phyloP scores from a whole-genome alignment of 2,329 filamentous ascomycete species.

The Thelonectria discophora region DNA sequence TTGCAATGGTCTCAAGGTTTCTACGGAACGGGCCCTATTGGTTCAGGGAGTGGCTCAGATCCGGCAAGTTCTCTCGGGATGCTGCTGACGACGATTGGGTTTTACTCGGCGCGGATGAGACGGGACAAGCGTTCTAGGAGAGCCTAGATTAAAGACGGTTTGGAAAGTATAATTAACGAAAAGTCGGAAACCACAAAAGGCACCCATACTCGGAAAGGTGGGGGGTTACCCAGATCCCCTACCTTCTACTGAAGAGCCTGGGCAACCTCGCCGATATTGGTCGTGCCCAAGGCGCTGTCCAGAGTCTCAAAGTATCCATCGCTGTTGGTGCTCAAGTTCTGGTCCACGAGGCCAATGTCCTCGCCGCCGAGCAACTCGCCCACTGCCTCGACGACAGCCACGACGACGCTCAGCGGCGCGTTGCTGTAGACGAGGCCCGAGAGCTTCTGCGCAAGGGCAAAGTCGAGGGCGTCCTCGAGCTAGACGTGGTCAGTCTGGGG shows the following conservation, averaged over 20 bases:
- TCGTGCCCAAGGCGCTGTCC: constrained; percentile 9
- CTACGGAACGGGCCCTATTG: background rate
- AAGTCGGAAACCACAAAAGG: too few species aligned
- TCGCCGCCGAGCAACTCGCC: constrained; percentile 14
- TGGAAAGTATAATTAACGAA: too few species aligned
- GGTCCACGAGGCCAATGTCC: constrained; percentile 14
- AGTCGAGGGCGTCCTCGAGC: constrained; percentile 20
- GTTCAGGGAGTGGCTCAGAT: too few species aligned
- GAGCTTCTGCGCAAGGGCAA: constrained; percentile 17
- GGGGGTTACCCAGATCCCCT: too few species aligned
- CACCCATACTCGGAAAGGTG: too few species aligned
- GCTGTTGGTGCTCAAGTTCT: constrained; percentile 19
- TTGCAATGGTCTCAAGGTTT: background rate
- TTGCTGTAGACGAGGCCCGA: constrained; percentile 4
- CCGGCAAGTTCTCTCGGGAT: too few species aligned
- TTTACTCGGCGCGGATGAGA: too few species aligned
- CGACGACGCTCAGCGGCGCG: constrained; percentile 16
- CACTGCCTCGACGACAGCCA: constrained; percentile 18
- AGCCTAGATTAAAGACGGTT: too few species aligned
- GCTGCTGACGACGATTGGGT: background rate
- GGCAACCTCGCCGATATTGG: constrained; percentile 7
- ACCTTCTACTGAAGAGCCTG: constrained; percentile 3
- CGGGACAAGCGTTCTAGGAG: too few species aligned
- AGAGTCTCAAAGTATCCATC: constrained; percentile 17
- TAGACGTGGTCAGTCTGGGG: background rate